Conservation (phyloP, 192 early-diverging fungal species). For the Glomus cerebriforme region DNA sequence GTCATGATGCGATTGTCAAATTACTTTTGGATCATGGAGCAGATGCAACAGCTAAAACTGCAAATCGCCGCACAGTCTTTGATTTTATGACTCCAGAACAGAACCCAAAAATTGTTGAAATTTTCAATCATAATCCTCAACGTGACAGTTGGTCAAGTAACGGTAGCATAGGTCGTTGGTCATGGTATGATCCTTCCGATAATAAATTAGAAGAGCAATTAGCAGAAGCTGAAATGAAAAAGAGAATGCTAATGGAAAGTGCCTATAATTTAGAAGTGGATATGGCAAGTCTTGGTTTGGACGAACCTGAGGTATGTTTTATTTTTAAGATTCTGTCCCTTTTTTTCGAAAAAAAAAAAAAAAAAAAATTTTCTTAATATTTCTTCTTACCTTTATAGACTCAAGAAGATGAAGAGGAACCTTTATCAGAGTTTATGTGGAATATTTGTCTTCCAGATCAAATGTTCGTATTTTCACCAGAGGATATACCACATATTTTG, state of each 20-base stretch:
- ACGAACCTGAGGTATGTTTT: conserved; percentile 41
- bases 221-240: conserved; percentile 45
- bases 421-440: conserved; percentile 71
- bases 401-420: conserved; percentile 43
- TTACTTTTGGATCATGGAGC: conserved; percentile 80
- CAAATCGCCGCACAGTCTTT: conserved; percentile 71
- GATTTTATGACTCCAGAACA: conserved; percentile 65
- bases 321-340: not conserved
- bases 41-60: conserved; percentile 63
- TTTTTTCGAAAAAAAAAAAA: not conserved
- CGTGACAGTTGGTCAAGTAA: conserved; percentile 46
- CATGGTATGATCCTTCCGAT: conserved; percentile 40
- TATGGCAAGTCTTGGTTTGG: conserved; percentile 44
- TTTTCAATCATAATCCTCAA: conserved; percentile 46
- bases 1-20: conserved; percentile 71
- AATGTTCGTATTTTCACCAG: conserved; percentile 92
- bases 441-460: conserved; percentile 81
- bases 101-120: conserved; percentile 53
- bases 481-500: conserved; percentile 73
- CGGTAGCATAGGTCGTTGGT: conserved; percentile 35
- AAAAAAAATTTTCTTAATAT: not conserved
- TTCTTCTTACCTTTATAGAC: not conserved
- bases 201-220: conserved; percentile 45
- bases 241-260: conserved; percentile 49
- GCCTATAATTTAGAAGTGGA: conserved; percentile 48